Evolutionary conservation across 75 land plant species (phyloP), one percentile per base, ranked within the genome.

Genomic region (Azolla pinnata): DNA sequence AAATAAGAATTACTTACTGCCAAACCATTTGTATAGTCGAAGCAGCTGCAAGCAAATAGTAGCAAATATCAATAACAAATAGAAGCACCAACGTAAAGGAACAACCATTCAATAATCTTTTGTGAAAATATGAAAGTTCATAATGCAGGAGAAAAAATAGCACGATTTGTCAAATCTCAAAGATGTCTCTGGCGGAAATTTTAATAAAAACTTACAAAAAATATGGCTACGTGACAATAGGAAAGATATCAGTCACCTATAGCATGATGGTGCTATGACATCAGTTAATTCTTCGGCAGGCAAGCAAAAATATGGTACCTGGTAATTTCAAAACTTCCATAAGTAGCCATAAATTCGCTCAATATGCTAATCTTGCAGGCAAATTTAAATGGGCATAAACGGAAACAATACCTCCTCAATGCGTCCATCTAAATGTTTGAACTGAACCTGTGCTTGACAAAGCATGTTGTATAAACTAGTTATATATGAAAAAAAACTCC

Each of bases 231-330:
- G n/a, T n/a, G n/a, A n/a, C n/a, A n/a, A n/a, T n/a, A n/a, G n/a
- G n/a, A n/a, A n/a, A n/a, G n/a, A n/a, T n/a, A n/a, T n/a, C n/a
- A 57, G 42, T 33, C 73, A 87, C 99, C 99, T 90, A 66, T 95
- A 95, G 67, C 99, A 95, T 27, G 99, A 95, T 38, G 99, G 92
- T 31, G 99, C 97, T 59, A 95, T 95, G 24, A 95, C 97, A 76
- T 95, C 97, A 47, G 81, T 82, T 34, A 95, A 64, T 4, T 95
- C 82, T 62, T 88, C 84, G 54, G 99, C 97, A 49, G 99, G 97
- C 29, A 95, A 76, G 64, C 80, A 86, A 74, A 95, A 90, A 78
- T 95, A 95, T 27, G 99, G 99, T 61, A 95, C 91, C 97, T 95
- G 86, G 18, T 66, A 55, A 64, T 67, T n/a, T 50, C 25, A 33